A percentile compares a stretch with the other conserved stretches of the same genome.
phyloP scores from a whole-genome alignment of 257 asterid species.

The Jacaranda copaia region DNA sequence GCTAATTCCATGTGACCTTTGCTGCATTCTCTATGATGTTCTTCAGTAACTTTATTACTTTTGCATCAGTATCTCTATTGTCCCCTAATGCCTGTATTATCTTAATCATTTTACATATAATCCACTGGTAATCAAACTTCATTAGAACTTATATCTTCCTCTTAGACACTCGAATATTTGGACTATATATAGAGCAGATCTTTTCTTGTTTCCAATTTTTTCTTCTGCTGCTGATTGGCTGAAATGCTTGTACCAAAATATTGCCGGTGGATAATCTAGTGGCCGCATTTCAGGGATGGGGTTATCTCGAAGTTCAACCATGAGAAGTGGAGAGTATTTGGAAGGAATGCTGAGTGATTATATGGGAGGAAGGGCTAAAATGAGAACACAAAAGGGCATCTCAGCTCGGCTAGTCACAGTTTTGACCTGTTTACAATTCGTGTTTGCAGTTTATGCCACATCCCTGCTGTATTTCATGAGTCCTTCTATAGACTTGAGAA shows the following conservation, averaged over 20 bases:
- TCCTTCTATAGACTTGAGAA: conserved; percentile 67
- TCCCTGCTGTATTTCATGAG: conserved; percentile 80
- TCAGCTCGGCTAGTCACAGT: conserved; percentile 61
- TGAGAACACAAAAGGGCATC: conserved; percentile 46
- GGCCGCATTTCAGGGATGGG: conserved; percentile 44
- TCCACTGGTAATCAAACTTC: too few relatives aligned
- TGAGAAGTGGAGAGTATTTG: conserved; percentile 66
- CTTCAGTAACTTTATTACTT: too few relatives aligned
- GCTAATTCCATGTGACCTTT: too few relatives aligned
- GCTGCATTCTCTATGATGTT: too few relatives aligned
- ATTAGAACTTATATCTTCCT: too few relatives aligned
- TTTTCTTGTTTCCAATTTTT: neutral
- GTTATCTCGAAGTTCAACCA: conserved; percentile 43
- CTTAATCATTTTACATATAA: too few relatives aligned
- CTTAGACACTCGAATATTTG: too few relatives aligned
- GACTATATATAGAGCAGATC: too few relatives aligned
- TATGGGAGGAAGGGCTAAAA: conserved; percentile 59
- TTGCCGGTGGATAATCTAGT: conserved; percentile 33
- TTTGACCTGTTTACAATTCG: conserved; percentile 77
- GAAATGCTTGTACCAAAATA: neutral
- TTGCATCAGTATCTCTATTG: too few relatives aligned
- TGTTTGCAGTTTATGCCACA: conserved; percentile 86
- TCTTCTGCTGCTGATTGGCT: neutral
- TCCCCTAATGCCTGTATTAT: too few relatives aligned
- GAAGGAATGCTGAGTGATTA: conserved; percentile 81